A percentile compares a stretch with the other conserved stretches of the same genome.
Conservation (phyloP, 2,329 filamentous ascomycete genomes). For the Fusarium sulawesiense region DNA sequence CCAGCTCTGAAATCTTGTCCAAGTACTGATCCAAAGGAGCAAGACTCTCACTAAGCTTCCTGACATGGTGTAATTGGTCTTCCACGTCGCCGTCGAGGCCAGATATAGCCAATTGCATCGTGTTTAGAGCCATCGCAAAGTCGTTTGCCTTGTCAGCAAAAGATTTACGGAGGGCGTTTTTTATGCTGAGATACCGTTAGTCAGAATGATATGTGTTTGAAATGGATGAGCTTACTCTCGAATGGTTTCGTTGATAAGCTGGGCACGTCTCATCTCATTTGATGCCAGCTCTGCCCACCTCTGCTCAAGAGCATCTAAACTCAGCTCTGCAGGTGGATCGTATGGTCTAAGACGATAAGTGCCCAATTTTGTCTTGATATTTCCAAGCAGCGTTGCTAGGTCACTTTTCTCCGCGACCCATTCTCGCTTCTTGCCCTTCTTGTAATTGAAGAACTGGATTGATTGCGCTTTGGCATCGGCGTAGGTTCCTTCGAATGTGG, state of each 20-base stretch:
- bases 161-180: conserved; percentile 89
- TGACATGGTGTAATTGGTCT: conserved; percentile 90
- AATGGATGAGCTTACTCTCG: conserved; percentile 73
- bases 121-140: conserved; percentile 94
- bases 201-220: neutral
- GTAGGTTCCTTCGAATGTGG: conserved; percentile 92
- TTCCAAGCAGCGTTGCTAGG: conserved; percentile 89
- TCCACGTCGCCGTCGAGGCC: conserved; percentile 97
- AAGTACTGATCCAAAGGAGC: conserved; percentile 92
- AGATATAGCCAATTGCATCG: conserved; percentile 92
- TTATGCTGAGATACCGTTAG: conserved; percentile 73
- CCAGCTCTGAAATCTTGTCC: conserved; percentile 84
- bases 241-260: conserved; percentile 97
- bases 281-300: conserved; percentile 85
- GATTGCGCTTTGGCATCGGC: conserved; percentile 90
- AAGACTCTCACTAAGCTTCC: conserved; percentile 85
- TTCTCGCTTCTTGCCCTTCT: conserved; percentile 86
- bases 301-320: conserved; percentile 81
- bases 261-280: conserved; percentile 87
- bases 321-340: conserved; percentile 85
- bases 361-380: conserved; percentile 98
- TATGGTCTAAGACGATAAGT: conserved; percentile 94
- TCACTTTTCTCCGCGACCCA: conserved; percentile 99
- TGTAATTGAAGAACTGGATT: conserved; percentile 85
- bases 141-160: conserved; percentile 99